Evolutionary conservation across 2,329 filamentous ascomycete species (phyloP).

Genomic region (Cladobotryum mycophilum): DNA sequence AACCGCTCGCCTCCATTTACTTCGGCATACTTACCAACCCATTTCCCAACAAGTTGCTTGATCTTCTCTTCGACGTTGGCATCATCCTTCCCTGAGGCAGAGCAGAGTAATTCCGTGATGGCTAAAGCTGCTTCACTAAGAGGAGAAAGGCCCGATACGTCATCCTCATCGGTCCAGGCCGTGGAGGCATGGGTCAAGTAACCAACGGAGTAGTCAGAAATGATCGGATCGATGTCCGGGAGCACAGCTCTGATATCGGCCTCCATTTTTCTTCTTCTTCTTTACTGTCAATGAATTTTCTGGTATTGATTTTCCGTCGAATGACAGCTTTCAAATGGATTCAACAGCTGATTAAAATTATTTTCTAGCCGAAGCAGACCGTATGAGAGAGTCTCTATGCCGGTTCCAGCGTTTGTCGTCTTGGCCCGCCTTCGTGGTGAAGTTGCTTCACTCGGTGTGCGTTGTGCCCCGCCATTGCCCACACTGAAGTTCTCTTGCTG

Average conservation of each 20-base stretch:
- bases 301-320: background rate
- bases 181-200: slow-evolving; percentile 92
- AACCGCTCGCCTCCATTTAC: slow-evolving; percentile 66
- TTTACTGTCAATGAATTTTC: background rate
- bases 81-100: slow-evolving; percentile 80
- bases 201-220: slow-evolving; percentile 89
- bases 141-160: slow-evolving; percentile 63
- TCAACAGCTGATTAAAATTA: background rate
- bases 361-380: too few species aligned
- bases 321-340: background rate
- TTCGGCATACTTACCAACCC: slow-evolving; percentile 74
- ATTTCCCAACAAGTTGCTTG: slow-evolving; percentile 78
- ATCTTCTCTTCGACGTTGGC: slow-evolving; percentile 69
- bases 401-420: background rate
- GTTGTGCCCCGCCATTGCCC: slow-evolving; percentile 1
- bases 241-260: slow-evolving; percentile 78
- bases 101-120: slow-evolving; percentile 83
- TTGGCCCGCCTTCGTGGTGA: background rate
- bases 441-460: background rate
- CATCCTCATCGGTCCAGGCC: slow-evolving; percentile 68
- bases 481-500: background rate
- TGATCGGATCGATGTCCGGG: slow-evolving; percentile 78
- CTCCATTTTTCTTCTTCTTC: slow-evolving; percentile 56
- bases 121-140: slow-evolving; percentile 76
- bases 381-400: background rate